Conservation (phyloP, 139 green algal species). For the Chlorella sp. region DNA sequence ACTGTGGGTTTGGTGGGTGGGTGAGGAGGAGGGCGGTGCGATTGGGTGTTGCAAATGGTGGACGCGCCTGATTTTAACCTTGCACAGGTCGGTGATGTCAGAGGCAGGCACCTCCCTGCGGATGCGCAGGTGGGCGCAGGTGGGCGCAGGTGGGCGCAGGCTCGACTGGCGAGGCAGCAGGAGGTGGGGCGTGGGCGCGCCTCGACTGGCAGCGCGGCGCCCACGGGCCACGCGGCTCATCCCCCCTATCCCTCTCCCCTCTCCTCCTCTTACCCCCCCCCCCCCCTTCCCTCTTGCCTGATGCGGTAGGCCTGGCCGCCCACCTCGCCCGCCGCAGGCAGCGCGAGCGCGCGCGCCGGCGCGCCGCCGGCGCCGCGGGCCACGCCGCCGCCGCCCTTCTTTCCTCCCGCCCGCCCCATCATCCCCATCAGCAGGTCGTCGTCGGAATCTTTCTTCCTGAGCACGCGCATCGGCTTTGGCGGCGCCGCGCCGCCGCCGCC, state of each 20-base stretch:
- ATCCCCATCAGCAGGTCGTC: slow-evolving; percentile 27
- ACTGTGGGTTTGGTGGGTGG: too few species aligned
- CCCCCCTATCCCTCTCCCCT: too few species aligned
- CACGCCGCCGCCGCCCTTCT: slow-evolving; percentile 7
- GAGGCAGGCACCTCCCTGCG: slow-evolving; percentile 11
- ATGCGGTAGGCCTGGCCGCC: too few species aligned
- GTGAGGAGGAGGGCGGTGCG: neutral
- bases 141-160: too few species aligned
- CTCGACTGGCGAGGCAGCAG: too few species aligned
- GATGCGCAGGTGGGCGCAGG: too few species aligned
- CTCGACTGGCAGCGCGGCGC: slow-evolving; percentile 57
- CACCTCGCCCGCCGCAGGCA: slow-evolving; percentile 67
- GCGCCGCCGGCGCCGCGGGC: slow-evolving; percentile 9
- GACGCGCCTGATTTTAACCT: slow-evolving; percentile 54
- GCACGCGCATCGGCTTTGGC: slow-evolving; percentile 1
- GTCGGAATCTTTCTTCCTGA: slow-evolving; percentile 22
- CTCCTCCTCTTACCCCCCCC: too few species aligned
- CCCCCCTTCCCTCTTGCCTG: too few species aligned
- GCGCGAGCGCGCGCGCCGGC: slow-evolving; percentile 23
- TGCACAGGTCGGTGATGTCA: slow-evolving; percentile 61
- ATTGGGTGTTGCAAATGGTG: too few species aligned
- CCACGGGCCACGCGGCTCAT: too few species aligned
- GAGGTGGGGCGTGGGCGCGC: too few species aligned
- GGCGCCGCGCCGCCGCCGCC: neutral
- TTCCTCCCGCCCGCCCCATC: neutral